Conservation (phyloP, 2,329 filamentous ascomycete genomes). For the Microdochium paspali region DNA sequence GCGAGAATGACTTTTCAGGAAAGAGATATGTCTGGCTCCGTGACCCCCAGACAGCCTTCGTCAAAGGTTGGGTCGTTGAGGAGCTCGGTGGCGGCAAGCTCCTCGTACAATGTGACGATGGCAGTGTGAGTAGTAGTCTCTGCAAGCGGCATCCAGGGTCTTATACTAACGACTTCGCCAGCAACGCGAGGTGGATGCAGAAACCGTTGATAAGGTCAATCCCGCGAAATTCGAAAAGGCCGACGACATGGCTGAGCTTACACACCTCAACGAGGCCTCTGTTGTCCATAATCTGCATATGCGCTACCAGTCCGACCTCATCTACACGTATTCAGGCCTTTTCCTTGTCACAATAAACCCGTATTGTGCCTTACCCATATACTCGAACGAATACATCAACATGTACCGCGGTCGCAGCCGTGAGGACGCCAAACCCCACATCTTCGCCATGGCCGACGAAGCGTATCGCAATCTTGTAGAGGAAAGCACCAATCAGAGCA, state of each 20-base stretch:
- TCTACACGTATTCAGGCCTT: slow-evolving; percentile 95
- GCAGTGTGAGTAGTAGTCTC: slow-evolving; percentile 51
- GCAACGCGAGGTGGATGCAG: slow-evolving; percentile 79
- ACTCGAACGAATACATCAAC: slow-evolving; percentile 92
- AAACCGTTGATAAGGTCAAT: slow-evolving; percentile 96
- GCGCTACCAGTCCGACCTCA: slow-evolving; percentile 90
- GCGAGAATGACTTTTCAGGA: slow-evolving; percentile 97
- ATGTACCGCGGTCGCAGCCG: slow-evolving; percentile 91
- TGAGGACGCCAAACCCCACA: slow-evolving; percentile 94
- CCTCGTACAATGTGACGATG: slow-evolving; percentile 88
- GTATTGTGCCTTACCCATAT: slow-evolving; percentile 90
- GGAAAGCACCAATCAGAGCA: slow-evolving; percentile 93
- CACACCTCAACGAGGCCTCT: slow-evolving; percentile 93
- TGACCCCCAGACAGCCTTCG: slow-evolving; percentile 78
- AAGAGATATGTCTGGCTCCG: slow-evolving; percentile 98
- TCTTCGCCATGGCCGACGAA: slow-evolving; percentile 95
- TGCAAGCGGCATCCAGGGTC: not conserved
- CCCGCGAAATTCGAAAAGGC: slow-evolving; percentile 99
- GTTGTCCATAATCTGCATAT: slow-evolving; percentile 95
- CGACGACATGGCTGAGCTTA: slow-evolving; percentile 98
- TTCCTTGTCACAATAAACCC: slow-evolving; percentile 97
- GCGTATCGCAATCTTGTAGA: slow-evolving; percentile 94
- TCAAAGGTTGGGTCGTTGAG: slow-evolving; percentile 86
- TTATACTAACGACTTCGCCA: slow-evolving; percentile 23
- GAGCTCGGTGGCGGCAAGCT: slow-evolving; percentile 62